Evolutionary conservation across 495 filamentous ascomycete genomes (phyloP).

Genomic region (Trichoderma reesei): DNA sequence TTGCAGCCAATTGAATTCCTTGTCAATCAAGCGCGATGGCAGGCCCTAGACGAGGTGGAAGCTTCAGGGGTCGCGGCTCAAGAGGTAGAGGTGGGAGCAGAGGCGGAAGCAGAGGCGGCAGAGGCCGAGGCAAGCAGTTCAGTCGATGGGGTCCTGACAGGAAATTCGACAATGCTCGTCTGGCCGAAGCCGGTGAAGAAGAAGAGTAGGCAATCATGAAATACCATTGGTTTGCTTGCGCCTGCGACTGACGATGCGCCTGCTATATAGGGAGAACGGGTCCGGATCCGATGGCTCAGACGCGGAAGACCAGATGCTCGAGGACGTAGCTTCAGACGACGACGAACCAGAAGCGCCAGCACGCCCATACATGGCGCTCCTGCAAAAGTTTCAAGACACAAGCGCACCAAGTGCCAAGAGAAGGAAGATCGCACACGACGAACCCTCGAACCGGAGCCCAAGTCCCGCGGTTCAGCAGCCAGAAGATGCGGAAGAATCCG

Average conservation of each 20-base stretch:
- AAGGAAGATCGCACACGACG: conserved; percentile 50
- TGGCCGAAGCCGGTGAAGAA: conserved; percentile 20
- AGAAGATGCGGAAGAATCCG: conserved; percentile 16
- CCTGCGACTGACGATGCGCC: background rate
- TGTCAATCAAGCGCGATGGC: background rate
- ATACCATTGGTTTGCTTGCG: conserved; percentile 10
- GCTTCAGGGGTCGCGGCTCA: background rate
- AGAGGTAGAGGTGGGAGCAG: conserved; percentile 21
- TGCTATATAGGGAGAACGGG: conserved; percentile 16
- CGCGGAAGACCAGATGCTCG: conserved; percentile 9
- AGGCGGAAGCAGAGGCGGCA: conserved; percentile 15
- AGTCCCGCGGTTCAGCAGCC: conserved; percentile 12
- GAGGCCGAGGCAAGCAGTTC: conserved; percentile 19
- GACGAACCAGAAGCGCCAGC: conserved; percentile 30
- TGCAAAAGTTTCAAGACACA: conserved; percentile 51
- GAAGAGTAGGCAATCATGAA: conserved; percentile 24
- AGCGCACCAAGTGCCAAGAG: conserved; percentile 53
- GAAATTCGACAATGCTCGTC: conserved; percentile 27
- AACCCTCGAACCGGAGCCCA: conserved; percentile 10
- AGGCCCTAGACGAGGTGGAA: conserved; percentile 2
- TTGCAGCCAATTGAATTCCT: conserved; percentile 13
- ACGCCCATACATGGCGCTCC: conserved; percentile 53
- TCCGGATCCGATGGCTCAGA: conserved; percentile 35
- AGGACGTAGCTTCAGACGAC: conserved; percentile 16
- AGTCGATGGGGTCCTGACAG: conserved; percentile 21